Conservation (phyloP, 768 basidiomycete species). For the Boletus reticuloceps region DNA sequence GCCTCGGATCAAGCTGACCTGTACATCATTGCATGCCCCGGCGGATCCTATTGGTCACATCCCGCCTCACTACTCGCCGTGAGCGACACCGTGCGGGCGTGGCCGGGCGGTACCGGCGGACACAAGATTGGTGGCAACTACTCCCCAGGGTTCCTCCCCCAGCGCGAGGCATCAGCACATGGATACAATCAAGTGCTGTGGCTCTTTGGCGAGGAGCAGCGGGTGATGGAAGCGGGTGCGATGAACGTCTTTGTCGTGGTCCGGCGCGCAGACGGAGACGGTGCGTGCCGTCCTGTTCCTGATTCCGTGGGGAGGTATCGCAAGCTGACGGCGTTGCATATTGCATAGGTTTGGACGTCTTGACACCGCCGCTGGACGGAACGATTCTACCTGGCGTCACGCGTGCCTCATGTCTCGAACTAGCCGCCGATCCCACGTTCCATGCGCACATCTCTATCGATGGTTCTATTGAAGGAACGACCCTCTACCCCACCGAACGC, state of each 20-base stretch:
- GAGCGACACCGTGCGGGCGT: conserved; percentile 70
- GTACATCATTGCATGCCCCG: conserved; percentile 76
- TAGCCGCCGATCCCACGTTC: no score
- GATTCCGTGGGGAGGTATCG: no score
- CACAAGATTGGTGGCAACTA: conserved; percentile 69
- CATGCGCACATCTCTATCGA: no score
- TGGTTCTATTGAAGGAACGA: no score
- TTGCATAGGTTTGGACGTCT: conserved; percentile 54
- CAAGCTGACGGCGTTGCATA: no score
- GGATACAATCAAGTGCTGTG: conserved; percentile 82
- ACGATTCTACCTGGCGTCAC: no score
- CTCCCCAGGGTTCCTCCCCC: conserved; percentile 58
- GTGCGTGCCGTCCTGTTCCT: conserved; percentile 22
- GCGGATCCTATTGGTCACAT: conserved; percentile 52
- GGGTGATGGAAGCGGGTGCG: conserved; percentile 59
- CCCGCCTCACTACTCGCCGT: conserved; percentile 59
- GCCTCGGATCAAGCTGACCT: conserved; percentile 80
- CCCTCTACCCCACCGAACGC: conserved; percentile 48
- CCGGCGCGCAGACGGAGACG: conserved; percentile 51
- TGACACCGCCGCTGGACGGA: conserved; percentile 88
- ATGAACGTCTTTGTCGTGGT: conserved; percentile 83
- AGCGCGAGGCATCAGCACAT: conserved; percentile 57
- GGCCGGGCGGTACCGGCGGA: conserved; percentile 34
- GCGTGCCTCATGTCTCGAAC: no score
- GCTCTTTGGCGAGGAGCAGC: conserved; percentile 62